These are phyloP conservation scores for Pseudomonodictys pantanalensis DNA, from an alignment of 495 filamentous ascomycete genomes.

Conservation along the genomic window DNA sequence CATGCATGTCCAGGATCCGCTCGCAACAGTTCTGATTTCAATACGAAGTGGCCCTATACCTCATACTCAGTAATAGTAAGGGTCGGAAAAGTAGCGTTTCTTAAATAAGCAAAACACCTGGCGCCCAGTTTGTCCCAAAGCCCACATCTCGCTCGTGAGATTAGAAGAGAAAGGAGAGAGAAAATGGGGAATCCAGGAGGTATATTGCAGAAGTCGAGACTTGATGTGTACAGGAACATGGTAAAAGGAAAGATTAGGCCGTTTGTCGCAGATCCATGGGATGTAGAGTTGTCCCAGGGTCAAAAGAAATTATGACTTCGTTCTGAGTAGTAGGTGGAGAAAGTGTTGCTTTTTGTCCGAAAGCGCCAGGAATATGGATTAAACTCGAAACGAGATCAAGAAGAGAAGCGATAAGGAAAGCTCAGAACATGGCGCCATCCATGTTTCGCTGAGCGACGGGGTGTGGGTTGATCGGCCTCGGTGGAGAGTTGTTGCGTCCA, in stretches of 20 bases:
- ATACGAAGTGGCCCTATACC: background rate
- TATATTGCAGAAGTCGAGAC: constrained; percentile 22
- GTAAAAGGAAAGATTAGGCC: background rate
- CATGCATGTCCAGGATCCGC: background rate
- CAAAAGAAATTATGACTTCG: background rate
- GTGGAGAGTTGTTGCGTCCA: constrained; percentile 22
- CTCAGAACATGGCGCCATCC: constrained; percentile 31
- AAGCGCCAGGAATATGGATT: background rate
- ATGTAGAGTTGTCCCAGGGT: background rate
- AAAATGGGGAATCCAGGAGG: constrained; percentile 11
- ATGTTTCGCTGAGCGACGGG: constrained; percentile 15
- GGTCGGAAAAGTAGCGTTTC: no score
- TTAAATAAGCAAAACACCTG: no score
- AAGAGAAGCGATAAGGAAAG: background rate
- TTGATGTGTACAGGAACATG: no score
- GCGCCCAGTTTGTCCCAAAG: no score
- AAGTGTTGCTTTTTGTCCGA: constrained; percentile 14
- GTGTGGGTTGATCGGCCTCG: constrained; percentile 22
- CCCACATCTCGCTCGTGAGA: background rate
- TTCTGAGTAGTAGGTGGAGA: background rate
- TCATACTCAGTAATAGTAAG: background rate
- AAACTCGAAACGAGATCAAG: background rate
- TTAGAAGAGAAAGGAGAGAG: background rate
- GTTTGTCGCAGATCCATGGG: background rate
- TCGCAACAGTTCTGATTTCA: no score